Evolutionary conservation across 371 early-diverging fungal species (phyloP).

Genomic region (Batkoa obscura): DNA sequence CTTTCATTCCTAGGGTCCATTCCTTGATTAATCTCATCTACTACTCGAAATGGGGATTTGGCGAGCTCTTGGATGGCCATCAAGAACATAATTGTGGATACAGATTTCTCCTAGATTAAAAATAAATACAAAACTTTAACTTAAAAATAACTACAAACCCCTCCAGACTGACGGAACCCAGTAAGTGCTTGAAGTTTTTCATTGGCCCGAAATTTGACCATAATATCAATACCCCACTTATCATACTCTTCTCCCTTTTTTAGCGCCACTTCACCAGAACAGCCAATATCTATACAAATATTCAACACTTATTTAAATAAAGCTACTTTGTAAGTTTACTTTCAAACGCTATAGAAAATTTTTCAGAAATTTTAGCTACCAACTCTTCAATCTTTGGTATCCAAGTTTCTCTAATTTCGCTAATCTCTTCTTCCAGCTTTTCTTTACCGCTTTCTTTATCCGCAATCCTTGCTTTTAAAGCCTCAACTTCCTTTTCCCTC

Average conservation of each 20-base stretch:
- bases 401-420: slow-evolving; percentile 31
- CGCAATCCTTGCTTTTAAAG: slow-evolving; percentile 14
- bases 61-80: slow-evolving; percentile 85
- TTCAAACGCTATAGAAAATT: slow-evolving; percentile 57
- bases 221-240: slow-evolving; percentile 92
- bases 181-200: slow-evolving; percentile 78
- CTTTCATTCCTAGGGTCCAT: slow-evolving; percentile 99
- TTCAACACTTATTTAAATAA: not conserved
- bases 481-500: slow-evolving; percentile 27
- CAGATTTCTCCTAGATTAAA: slow-evolving; percentile 51
- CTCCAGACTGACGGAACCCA: slow-evolving; percentile 94
- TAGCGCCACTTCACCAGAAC: slow-evolving; percentile 70
- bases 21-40: slow-evolving; percentile 99
- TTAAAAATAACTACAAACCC: slow-evolving; percentile 23
- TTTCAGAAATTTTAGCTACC: slow-evolving; percentile 35
- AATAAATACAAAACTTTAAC: not conserved
- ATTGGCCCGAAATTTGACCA: slow-evolving; percentile 73
- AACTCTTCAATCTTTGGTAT: slow-evolving; percentile 32
- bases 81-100: slow-evolving; percentile 92
- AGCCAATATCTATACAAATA: slow-evolving; percentile 32
- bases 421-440: slow-evolving; percentile 15
- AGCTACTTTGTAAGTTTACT: slow-evolving; percentile 12
- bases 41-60: slow-evolving; percentile 91
- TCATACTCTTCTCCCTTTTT: slow-evolving; percentile 57
- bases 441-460: slow-evolving; percentile 12